Percentiles rank a stretch among this genome's conserved stretches.
Conservation (phyloP, 345 rosid species). For the Syzygium aqueum region DNA sequence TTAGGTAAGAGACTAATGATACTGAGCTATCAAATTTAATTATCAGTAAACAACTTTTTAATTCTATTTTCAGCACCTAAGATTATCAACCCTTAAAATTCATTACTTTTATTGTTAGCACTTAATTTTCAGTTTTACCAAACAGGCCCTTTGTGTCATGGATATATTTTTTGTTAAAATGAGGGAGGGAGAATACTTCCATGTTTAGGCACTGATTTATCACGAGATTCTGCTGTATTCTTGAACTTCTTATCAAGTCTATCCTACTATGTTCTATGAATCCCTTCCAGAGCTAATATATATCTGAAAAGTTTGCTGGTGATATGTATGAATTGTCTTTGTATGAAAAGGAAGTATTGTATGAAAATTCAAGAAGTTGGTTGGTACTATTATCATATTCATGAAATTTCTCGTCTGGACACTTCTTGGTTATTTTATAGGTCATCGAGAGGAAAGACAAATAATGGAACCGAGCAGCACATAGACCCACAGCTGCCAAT, state of each 20-base stretch:
- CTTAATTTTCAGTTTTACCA: not conserved
- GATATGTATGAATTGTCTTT: not conserved
- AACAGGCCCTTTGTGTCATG: not conserved
- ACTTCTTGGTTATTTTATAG: conserved; percentile 2
- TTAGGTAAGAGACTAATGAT: not conserved
- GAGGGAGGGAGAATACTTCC: not conserved
- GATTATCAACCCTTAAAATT: not conserved
- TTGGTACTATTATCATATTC: not conserved
- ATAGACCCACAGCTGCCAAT: conserved; percentile 19
- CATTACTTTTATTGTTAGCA: not conserved
- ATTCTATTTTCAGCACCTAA: not conserved
- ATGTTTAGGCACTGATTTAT: not conserved
- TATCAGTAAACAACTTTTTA: not conserved
- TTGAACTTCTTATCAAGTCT: not conserved
- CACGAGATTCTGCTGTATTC: not conserved
- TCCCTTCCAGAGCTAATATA: not conserved
- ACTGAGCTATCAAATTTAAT: not conserved
- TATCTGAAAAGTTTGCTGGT: not conserved
- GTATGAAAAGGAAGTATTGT: not conserved
- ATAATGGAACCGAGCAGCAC: conserved; percentile 6
- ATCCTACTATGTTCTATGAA: not conserved
- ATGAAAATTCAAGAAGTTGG: not conserved
- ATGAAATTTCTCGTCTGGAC: not conserved
- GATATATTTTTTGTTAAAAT: not conserved
- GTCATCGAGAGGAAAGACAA: conserved; percentile 9